phyloP scores from a whole-genome alignment of 2,329 filamentous ascomycete species.

The Penicillium sp. region DNA sequence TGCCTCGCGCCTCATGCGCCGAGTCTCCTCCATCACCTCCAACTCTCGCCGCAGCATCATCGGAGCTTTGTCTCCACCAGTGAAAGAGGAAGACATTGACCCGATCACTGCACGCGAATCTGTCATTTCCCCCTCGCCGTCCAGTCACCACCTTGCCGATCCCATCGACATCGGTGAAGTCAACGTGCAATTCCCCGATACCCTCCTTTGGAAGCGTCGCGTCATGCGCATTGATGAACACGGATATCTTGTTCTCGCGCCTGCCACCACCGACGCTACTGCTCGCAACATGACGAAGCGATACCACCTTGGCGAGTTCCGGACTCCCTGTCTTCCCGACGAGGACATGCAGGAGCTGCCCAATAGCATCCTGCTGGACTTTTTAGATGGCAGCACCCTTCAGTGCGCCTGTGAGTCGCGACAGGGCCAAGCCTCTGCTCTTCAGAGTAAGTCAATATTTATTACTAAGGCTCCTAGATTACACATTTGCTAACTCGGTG shows the following conservation, averaged over 20 bases:
- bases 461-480: not conserved
- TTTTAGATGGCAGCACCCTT: constrained; percentile 64
- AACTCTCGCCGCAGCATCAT: constrained; percentile 56
- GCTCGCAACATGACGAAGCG: constrained; percentile 70
- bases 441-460: constrained; percentile 51
- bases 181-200: constrained; percentile 97
- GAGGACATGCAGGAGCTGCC: constrained; percentile 91
- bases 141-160: constrained; percentile 44
- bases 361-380: constrained; percentile 74
- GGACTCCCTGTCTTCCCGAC: constrained; percentile 78
- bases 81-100: constrained; percentile 39
- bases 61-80: constrained; percentile 38
- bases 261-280: constrained; percentile 65
- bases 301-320: constrained; percentile 86
- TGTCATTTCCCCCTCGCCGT: constrained; percentile 49
- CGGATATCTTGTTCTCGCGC: constrained; percentile 80
- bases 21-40: constrained; percentile 65
- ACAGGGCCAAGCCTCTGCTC: constrained; percentile 56
- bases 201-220: constrained; percentile 92
- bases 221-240: constrained; percentile 83
- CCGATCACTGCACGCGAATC: constrained; percentile 12
- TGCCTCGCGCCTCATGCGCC: constrained; percentile 67
- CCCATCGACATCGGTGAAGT: constrained; percentile 81
- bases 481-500: constrained; percentile 18
- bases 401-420: constrained; percentile 66